Percentiles rank a stretch among this genome's conserved stretches.
Evolutionary conservation across 169 alveolate species (phyloP).

Genomic region (Theileria equi): DNA sequence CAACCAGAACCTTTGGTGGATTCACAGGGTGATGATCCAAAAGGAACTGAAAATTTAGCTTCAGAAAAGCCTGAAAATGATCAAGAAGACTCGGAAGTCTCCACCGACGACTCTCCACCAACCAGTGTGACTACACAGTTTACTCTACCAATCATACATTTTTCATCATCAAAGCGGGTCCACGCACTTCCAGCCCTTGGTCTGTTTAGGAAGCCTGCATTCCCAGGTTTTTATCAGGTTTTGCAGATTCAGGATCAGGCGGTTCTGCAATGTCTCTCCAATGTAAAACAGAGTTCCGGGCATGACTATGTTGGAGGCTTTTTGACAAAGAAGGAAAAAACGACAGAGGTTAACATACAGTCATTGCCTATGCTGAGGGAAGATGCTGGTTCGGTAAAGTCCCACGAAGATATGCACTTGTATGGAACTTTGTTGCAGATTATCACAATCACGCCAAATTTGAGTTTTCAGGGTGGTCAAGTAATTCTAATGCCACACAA

Average conservation of each 20-base stretch:
- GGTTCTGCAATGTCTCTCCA: slow-evolving; percentile 55
- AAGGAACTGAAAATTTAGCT: background rate
- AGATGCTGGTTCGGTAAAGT: slow-evolving; percentile 63
- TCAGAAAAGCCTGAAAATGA: background rate
- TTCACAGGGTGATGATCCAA: background rate
- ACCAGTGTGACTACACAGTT: slow-evolving; percentile 14
- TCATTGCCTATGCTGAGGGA: slow-evolving; percentile 44
- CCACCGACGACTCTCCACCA: background rate
- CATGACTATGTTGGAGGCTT: slow-evolving; percentile 67
- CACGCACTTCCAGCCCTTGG: slow-evolving; percentile 71
- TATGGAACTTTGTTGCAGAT: slow-evolving; percentile 70
- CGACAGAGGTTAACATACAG: slow-evolving; percentile 1
- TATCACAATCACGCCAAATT: slow-evolving; percentile 69
- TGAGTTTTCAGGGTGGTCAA: slow-evolving; percentile 69
- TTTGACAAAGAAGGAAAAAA: slow-evolving; percentile 33
- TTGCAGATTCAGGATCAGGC: slow-evolving; percentile 74
- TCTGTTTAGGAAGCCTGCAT: slow-evolving; percentile 75
- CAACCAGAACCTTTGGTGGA: background rate
- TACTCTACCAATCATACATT: slow-evolving; percentile 48
- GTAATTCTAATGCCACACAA: slow-evolving; percentile 76
- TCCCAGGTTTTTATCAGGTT: slow-evolving; percentile 80
- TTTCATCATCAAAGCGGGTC: slow-evolving; percentile 29
- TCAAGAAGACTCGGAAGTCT: slow-evolving; percentile 6
- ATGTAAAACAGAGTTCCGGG: slow-evolving; percentile 54
- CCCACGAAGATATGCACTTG: slow-evolving; percentile 58